These are phyloP conservation scores for Trametes pubescens DNA, from an alignment of 1,284 basidiomycete species.

Conservation along the genomic window DNA sequence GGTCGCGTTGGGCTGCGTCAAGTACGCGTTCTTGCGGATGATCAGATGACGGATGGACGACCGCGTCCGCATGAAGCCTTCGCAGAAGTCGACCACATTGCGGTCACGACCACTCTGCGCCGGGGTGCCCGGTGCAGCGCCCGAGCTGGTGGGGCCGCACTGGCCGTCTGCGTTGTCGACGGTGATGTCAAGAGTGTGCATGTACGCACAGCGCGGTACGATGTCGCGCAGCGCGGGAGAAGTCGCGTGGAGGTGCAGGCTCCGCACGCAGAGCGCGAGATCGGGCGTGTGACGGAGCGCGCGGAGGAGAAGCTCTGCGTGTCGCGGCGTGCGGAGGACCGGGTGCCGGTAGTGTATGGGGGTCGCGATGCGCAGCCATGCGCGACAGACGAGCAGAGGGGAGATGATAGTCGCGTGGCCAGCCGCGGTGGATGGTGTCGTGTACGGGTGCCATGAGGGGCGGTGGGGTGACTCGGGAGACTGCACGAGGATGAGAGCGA, in stretches of 20 bases:
- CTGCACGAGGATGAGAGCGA: constrained; percentile 49
- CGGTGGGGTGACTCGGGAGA: constrained; percentile 28
- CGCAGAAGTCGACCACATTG: constrained; percentile 49
- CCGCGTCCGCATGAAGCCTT: constrained; percentile 46
- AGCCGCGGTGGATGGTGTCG: constrained; percentile 11
- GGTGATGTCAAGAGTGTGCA: constrained; percentile 53
- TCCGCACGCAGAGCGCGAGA: constrained; percentile 49
- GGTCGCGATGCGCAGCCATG: constrained; percentile 59
- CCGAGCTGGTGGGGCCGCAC: not conserved
- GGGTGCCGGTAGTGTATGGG: constrained; percentile 61
- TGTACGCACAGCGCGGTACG: constrained; percentile 41
- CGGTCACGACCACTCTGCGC: constrained; percentile 26
- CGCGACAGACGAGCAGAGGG: constrained; percentile 55
- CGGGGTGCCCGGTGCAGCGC: constrained; percentile 1
- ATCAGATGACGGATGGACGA: constrained; percentile 51
- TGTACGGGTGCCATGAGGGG: constrained; percentile 44
- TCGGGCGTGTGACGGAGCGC: constrained; percentile 48
- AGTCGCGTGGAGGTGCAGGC: constrained; percentile 47
- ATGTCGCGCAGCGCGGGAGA: constrained; percentile 40
- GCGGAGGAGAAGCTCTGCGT: constrained; percentile 49
- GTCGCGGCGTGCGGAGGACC: constrained; percentile 47
- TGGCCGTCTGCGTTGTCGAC: constrained; percentile 46
- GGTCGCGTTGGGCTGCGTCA: constrained; percentile 55
- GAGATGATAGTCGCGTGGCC: constrained; percentile 40
- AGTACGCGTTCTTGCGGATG: constrained; percentile 61